Percentiles rank a stretch among this genome's conserved stretches.
Evolutionary conservation across 495 filamentous ascomycete species (phyloP).

Genomic region (Penicillium pulvis): DNA sequence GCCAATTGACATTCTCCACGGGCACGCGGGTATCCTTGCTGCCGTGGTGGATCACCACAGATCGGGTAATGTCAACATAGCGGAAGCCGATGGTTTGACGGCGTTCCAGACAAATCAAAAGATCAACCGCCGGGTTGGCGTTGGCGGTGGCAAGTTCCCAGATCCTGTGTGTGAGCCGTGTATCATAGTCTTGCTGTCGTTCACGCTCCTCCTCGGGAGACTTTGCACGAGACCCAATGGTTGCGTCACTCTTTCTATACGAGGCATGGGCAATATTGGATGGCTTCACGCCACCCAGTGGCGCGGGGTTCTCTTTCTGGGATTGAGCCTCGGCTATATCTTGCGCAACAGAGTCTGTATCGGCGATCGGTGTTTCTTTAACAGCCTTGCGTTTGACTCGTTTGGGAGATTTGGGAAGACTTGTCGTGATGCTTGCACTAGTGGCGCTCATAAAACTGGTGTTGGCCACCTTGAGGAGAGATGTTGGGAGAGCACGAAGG

Average conservation of each 20-base stretch:
- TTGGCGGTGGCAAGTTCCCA: conserved; percentile 93
- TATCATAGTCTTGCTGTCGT: conserved; percentile 79
- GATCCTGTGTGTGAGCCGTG: conserved; percentile 82
- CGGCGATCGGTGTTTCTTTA: conserved; percentile 40
- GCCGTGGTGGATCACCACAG: conserved; percentile 92
- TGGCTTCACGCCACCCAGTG: conserved; percentile 22
- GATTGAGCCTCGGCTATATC: conserved; percentile 49
- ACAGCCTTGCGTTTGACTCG: conserved; percentile 61
- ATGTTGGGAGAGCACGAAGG: conserved; percentile 86
- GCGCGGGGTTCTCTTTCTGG: conserved; percentile 42
- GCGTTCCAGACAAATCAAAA: conserved; percentile 90
- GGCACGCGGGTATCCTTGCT: conserved; percentile 89
- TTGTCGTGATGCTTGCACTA: conserved; percentile 83
- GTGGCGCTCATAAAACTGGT: conserved; percentile 92
- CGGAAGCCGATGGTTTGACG: conserved; percentile 91
- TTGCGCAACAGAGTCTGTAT: conserved; percentile 10
- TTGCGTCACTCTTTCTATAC: conserved; percentile 26
- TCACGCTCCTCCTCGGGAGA: conserved; percentile 53
- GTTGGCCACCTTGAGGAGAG: conserved; percentile 91
- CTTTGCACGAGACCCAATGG: conserved; percentile 27
- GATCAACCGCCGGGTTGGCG: conserved; percentile 91
- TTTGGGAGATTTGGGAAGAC: conserved; percentile 71
- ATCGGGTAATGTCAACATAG: conserved; percentile 91
- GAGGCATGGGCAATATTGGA: conserved; percentile 20
- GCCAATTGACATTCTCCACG: conserved; percentile 91